These are phyloP conservation scores for Podospora comata DNA, from an alignment of 495 filamentous ascomycete genomes.

Conservation along the genomic window DNA sequence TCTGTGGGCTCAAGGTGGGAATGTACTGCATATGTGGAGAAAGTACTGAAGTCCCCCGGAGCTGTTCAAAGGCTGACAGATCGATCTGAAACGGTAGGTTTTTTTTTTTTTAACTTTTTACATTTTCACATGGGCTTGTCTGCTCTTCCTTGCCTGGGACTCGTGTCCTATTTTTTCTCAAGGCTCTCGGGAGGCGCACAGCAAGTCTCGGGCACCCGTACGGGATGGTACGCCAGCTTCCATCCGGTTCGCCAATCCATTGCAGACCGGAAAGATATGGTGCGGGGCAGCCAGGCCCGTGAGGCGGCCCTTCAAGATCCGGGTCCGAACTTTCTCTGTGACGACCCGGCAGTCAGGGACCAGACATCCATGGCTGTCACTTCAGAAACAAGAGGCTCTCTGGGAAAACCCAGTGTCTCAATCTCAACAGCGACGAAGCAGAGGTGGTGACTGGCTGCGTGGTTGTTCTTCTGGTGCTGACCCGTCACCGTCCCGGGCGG, in stretches of 20 bases:
- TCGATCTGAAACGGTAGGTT: neutral
- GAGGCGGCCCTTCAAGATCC: neutral
- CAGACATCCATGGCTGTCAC: neutral
- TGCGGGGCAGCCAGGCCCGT: constrained; percentile 14
- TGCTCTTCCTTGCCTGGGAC: neutral
- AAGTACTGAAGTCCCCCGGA: neutral
- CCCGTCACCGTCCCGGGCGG: constrained; percentile 42
- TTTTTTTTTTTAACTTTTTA: neutral
- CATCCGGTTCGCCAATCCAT: constrained; percentile 9
- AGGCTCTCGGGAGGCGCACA: neutral
- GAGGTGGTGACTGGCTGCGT: constrained; percentile 12
- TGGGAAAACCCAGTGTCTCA: neutral
- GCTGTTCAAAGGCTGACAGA: neutral
- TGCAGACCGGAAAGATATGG: constrained; percentile 13
- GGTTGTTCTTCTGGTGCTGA: constrained; percentile 11
- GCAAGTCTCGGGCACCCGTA: neutral
- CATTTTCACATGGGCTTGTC: neutral
- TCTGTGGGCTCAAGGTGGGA: neutral
- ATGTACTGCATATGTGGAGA: neutral
- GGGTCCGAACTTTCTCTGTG: neutral
- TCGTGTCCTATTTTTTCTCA: neutral
- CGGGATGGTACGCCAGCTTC: constrained; percentile 1
- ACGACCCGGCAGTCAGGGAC: constrained; percentile 6
- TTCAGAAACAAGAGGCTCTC: neutral
- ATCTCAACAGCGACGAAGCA: constrained; percentile 10